These are phyloP conservation scores for Microdochium trichocladiopsis DNA, from an alignment of 2,329 filamentous ascomycete genomes.

Conservation along the genomic window DNA sequence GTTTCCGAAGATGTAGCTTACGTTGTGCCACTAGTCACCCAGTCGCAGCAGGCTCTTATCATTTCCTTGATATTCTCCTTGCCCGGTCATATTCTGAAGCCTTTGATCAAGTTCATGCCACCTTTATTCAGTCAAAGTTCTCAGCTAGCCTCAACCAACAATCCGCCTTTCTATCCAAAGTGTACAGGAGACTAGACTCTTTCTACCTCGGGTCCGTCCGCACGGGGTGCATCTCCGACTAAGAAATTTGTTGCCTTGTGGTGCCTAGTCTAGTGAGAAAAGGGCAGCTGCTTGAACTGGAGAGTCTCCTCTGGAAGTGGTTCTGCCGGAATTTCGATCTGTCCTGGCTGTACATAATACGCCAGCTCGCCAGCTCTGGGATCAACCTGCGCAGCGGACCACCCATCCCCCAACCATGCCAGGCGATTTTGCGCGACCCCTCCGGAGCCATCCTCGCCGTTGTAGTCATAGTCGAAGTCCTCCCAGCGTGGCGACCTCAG, in stretches of 20 bases:
- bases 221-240: background rate
- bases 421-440: constrained; percentile 17
- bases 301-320: constrained; percentile 18
- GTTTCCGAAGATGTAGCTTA: background rate
- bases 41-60: background rate
- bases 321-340: constrained; percentile 14
- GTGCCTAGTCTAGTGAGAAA: constrained; percentile 14
- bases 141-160: background rate
- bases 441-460: constrained; percentile 6
- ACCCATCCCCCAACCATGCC: constrained; percentile 34
- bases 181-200: background rate
- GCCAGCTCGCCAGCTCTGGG: constrained; percentile 19
- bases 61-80: background rate
- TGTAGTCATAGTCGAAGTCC: constrained; percentile 32
- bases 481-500: constrained; percentile 36
- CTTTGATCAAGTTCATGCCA: background rate
- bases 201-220: background rate
- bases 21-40: background rate
- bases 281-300: constrained; percentile 18
- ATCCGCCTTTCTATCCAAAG: background rate
- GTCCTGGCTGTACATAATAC: constrained; percentile 21
- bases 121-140: background rate
- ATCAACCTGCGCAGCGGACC: constrained; percentile 2
- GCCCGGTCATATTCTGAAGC: background rate
- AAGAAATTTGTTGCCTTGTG: background rate